Evolutionary conservation across 768 basidiomycete species (phyloP), one percentile per base, ranked within the genome.

Genomic region (Pisolithus microcarpus): DNA sequence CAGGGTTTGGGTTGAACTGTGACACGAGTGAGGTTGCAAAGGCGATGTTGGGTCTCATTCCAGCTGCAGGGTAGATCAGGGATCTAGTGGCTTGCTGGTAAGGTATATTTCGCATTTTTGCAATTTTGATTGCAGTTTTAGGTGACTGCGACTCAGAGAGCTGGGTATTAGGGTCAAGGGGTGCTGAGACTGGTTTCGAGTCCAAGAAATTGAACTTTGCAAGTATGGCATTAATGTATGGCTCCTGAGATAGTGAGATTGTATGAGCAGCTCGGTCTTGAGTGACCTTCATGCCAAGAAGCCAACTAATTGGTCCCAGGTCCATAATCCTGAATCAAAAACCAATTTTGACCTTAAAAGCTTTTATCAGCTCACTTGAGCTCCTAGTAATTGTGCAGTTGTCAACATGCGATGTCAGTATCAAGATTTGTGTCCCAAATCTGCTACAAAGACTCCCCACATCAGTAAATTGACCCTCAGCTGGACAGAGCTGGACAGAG

Each of bases 1-100:
- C 50, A 0, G 48, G 48, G n/a, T 38, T 31, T 42, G 38, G 10
- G n/a, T 47, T 18, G 24, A 55, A 67, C 23, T 61, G 65, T 7
- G 61, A 53, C 1, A 65, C 53, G 2, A 52, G 54, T 10, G 48
- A 55, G 11, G 63, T 50, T 7, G 68, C 54, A 49, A 57, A 69
- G 4, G 58, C 43, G 37, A 68, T 68, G 47, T 38, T 10, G 5
- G 37, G 37, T 15, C n/a, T 13, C 5, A 10, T 38, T 13, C 13
- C 37, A 15, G n/a, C n/a, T 13, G 37, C 9, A 5, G 11, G n/a
- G 9, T 38, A 18, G 13, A 38, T 38, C 26, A 28, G 26, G 26
- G 26, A 28, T 28, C 26, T 7, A 28, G 7, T 28, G 7, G 26
- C 26, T 7, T 38, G 13, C 3, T 10, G 11, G n/a, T 38, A 18